phyloP scores from a whole-genome alignment of 2,329 filamentous ascomycete genomes.

The Penicillium sp. region DNA sequence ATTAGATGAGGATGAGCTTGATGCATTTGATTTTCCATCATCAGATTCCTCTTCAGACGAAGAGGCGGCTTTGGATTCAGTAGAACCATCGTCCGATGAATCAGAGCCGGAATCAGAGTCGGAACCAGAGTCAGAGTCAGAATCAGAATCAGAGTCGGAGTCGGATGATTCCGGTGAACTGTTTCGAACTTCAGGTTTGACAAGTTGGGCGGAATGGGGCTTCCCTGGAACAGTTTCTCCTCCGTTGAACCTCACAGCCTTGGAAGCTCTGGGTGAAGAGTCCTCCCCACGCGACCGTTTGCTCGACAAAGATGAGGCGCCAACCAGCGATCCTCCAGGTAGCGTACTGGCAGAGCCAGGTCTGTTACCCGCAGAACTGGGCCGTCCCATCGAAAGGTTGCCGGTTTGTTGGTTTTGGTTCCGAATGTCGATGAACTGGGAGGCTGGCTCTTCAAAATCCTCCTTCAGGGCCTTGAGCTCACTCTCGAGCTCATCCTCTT shows the following conservation, averaged over 20 bases:
- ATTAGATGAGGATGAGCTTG: constrained; percentile 9
- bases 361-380: constrained; percentile 18
- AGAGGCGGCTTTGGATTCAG: constrained; percentile 1
- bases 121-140: constrained; percentile 18
- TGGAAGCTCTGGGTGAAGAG: constrained; percentile 29
- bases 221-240: constrained; percentile 8
- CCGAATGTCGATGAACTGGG: constrained; percentile 21
- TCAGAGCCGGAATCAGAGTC: constrained; percentile 19
- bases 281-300: constrained; percentile 23
- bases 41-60: neutral
- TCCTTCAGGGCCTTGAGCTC: constrained; percentile 49
- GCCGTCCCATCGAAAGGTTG: constrained; percentile 13
- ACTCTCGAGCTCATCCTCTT: constrained; percentile 42
- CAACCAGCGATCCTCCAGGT: constrained; percentile 15
- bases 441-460: constrained; percentile 37
- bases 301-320: constrained; percentile 21
- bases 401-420: constrained; percentile 9
- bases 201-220: constrained; percentile 10
- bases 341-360: constrained; percentile 18
- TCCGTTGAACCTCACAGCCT: constrained; percentile 36
- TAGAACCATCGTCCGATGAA: neutral
- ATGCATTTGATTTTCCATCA: neutral
- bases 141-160: neutral
- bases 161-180: constrained; percentile 22
- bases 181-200: constrained; percentile 16